Conservation (phyloP, 192 early-diverging fungal species). For the Spinellus fusiger region DNA sequence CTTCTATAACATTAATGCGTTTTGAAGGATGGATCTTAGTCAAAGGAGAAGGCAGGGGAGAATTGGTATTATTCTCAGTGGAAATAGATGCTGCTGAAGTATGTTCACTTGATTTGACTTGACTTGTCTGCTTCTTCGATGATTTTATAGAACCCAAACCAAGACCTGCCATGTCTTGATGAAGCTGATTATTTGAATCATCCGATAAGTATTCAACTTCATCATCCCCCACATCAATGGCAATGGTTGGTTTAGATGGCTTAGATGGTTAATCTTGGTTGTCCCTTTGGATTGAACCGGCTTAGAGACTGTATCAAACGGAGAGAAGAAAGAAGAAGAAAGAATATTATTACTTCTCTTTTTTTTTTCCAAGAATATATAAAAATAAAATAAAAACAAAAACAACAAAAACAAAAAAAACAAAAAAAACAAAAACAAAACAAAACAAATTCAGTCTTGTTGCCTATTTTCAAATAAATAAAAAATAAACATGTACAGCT, state of each 20-base stretch:
- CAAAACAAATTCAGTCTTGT: neutral
- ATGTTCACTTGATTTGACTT: neutral
- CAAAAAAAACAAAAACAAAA: neutral
- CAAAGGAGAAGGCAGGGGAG: slow-evolving; percentile 6
- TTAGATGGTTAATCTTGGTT: slow-evolving; percentile 4
- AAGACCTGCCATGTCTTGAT: slow-evolving; percentile 21
- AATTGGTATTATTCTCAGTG: slow-evolving; percentile 28
- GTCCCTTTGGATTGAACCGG: slow-evolving; percentile 1
- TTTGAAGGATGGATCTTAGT: slow-evolving; percentile 36
- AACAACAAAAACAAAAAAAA: neutral
- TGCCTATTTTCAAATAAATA: neutral
- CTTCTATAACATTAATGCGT: slow-evolving; percentile 61
- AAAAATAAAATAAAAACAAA: slow-evolving; percentile 1
- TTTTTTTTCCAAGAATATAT: neutral
- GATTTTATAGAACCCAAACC: slow-evolving; percentile 8
- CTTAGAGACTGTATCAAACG: slow-evolving; percentile 1
- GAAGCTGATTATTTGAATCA: slow-evolving; percentile 11
- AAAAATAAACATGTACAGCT: too few relatives aligned
- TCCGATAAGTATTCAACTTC: slow-evolving; percentile 19
- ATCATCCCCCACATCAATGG: slow-evolving; percentile 5
- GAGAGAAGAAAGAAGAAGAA: slow-evolving; percentile 6
- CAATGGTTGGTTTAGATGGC: neutral
- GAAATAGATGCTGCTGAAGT: slow-evolving; percentile 20
- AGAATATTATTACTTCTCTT: neutral
- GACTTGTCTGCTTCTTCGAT: slow-evolving; percentile 1